These are phyloP conservation scores for Podila minutissima DNA, from an alignment of 192 early-diverging fungal species.

Conservation along the genomic window DNA sequence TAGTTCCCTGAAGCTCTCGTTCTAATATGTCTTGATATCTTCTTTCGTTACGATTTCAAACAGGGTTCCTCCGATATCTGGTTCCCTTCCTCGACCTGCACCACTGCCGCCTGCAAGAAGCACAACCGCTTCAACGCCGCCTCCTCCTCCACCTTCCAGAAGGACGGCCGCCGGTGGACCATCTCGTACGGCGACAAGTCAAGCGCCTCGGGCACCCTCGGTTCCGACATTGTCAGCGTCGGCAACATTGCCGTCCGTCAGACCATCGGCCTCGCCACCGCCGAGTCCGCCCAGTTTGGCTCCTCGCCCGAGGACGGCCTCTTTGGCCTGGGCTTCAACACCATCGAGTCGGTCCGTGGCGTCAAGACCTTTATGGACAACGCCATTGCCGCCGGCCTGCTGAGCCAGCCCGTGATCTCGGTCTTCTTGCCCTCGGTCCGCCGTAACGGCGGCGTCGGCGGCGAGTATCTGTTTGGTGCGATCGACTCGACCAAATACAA, in stretches of 20 bases:
- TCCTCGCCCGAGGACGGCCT: conserved; percentile 70
- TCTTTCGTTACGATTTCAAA: neutral
- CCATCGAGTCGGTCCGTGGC: conserved; percentile 53
- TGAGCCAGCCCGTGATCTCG: conserved; percentile 68
- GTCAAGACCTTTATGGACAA: conserved; percentile 67
- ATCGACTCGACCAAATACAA: conserved; percentile 60
- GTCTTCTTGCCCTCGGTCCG: conserved; percentile 66
- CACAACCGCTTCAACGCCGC: conserved; percentile 59
- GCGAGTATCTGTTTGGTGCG: conserved; percentile 67
- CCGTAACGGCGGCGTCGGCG: conserved; percentile 51
- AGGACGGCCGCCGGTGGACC: conserved; percentile 66
- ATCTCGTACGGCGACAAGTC: conserved; percentile 77
- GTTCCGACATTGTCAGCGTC: conserved; percentile 65
- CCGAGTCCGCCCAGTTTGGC: conserved; percentile 64
- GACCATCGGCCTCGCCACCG: conserved; percentile 69
- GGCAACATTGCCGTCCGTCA: conserved; percentile 71
- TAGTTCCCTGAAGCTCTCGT: neutral
- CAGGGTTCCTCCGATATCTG: conserved; percentile 68
- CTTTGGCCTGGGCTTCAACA: conserved; percentile 71
- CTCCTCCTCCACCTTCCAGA: conserved; percentile 62
- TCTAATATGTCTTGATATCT: neutral
- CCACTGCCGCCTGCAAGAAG: conserved; percentile 49
- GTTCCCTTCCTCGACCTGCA: conserved; percentile 63
- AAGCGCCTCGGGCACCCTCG: conserved; percentile 51
- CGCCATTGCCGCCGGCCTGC: conserved; percentile 60